A percentile compares a stretch with the other conserved stretches of the same genome.
These are phyloP conservation scores for Russula lepida DNA, from an alignment of 768 basidiomycete species.

Conservation along the genomic window DNA sequence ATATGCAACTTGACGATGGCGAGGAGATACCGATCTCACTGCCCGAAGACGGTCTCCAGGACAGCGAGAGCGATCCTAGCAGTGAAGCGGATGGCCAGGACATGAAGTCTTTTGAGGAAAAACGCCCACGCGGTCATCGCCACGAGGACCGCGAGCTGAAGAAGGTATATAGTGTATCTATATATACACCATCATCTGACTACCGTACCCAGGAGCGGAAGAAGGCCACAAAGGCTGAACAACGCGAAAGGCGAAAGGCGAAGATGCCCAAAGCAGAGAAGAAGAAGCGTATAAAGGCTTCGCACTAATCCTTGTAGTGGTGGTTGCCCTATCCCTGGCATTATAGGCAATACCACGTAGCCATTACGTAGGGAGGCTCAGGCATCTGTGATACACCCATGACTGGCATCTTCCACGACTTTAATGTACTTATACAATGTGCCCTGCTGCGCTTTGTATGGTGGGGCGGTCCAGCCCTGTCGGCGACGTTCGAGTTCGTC, in stretches of 20 bases:
- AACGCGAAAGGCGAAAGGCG: conserved; percentile 77
- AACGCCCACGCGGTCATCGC: conserved; percentile 73
- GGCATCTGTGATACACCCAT: conserved; percentile 86
- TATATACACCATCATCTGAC: not conserved
- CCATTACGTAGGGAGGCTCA: conserved; percentile 28
- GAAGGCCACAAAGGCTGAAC: conserved; percentile 78
- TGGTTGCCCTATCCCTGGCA: not conserved
- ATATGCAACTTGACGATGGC: conserved; percentile 9
- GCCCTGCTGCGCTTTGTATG: conserved; percentile 74
- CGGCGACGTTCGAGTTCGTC: conserved; percentile 73
- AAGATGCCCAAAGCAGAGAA: conserved; percentile 98
- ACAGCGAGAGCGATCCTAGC: conserved; percentile 30
- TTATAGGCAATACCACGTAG: not conserved
- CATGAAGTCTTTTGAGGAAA: conserved; percentile 38
- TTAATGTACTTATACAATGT: conserved; percentile 87
- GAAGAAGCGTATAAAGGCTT: conserved; percentile 67
- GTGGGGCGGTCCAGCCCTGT: conserved; percentile 71
- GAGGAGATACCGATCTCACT: conserved; percentile 23
- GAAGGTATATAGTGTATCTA: conserved; percentile 44
- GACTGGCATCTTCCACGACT: conserved; percentile 82
- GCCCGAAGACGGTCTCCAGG: conserved; percentile 19
- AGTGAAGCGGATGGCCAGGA: conserved; percentile 30
- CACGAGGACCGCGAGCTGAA: conserved; percentile 89
- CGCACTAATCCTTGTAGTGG: conserved; percentile 13
- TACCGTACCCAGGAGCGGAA: conserved; percentile 70